Evolutionary conservation across 306 rosid species (phyloP), one percentile per base, ranked within the genome.

Genomic region (Sophora flavescens): DNA sequence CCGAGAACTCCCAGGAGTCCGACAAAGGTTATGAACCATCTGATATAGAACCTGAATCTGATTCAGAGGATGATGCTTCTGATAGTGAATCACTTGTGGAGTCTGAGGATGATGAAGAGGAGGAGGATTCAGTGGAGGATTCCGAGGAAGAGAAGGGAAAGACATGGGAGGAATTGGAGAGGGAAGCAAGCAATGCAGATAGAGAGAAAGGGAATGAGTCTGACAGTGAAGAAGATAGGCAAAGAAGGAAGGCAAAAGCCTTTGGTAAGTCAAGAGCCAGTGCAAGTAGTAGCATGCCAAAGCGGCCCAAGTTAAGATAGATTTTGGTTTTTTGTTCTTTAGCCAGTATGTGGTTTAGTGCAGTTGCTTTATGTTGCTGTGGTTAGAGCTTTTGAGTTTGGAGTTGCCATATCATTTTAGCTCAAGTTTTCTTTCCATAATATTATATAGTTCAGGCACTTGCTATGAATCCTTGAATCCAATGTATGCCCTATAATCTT

Each of bases 131-230:
- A 0, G 85, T 52, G 16, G 83, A 60, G 44, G 85, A 80, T 15
- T 84, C 87, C 0, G 87, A 84, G 38, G 87, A 84, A 77, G 87
- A 84, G 70, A 68, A 60, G 74, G 87, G 87, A 67, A 84, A 90
- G 87, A 89, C 98, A 5, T 94, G 98, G 98, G 98, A 94, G 48
- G 98, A 94, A 82, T 84, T 94, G 84, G 98, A 94, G 89, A 91
- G 93, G 82, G 98, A 94, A 84, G 98, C 98, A 41, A 94, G 87
- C 88, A 87, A 91, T 79, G 98, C 97, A 16, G 98, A 94, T 65
- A 90, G 82, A 82, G 98, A 94, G 87, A 87, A 30, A 2, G 32
- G 98, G 17, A 82, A 82, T 2, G 97, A 94, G 32, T 94, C 91
- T 0, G 98, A 94, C 86, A 94, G 98, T 2, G 97, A 94, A 80